phyloP scores from a whole-genome alignment of 2,329 filamentous ascomycete species.

The Botrytis paeoniae region DNA sequence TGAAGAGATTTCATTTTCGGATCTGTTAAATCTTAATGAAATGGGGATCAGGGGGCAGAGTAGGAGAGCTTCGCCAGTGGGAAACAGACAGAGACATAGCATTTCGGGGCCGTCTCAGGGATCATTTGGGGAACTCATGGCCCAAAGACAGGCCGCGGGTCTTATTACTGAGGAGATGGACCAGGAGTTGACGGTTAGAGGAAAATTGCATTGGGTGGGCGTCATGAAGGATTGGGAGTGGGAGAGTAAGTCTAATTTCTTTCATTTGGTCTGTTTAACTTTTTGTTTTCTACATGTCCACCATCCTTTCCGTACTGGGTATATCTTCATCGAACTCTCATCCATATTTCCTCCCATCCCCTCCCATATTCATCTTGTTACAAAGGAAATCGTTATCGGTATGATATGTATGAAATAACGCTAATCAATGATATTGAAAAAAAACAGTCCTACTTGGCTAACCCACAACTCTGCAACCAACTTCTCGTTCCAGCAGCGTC shows the following conservation, averaged over 20 bases:
- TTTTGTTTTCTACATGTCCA: background rate
- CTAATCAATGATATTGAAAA: constrained; percentile 5
- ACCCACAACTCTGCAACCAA: constrained; percentile 14
- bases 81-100: constrained; percentile 19
- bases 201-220: constrained; percentile 64
- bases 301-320: background rate
- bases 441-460: constrained; percentile 16
- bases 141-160: constrained; percentile 25
- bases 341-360: background rate
- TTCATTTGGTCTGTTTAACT: background rate
- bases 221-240: constrained; percentile 72
- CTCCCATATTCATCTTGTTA: background rate
- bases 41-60: constrained; percentile 24
- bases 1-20: constrained; percentile 32
- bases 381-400: constrained; percentile 4
- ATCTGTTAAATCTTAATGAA: constrained; percentile 34
- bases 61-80: background rate
- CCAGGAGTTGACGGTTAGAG: constrained; percentile 61
- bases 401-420: background rate
- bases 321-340: background rate
- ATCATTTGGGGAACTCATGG: constrained; percentile 21
- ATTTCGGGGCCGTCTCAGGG: constrained; percentile 21
- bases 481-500: constrained; percentile 3
- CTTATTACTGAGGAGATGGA: constrained; percentile 46
- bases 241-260: constrained; percentile 55